Evolutionary conservation across 352 stramenopile genomes (phyloP).

Genomic region (Globisporangium splendens): DNA sequence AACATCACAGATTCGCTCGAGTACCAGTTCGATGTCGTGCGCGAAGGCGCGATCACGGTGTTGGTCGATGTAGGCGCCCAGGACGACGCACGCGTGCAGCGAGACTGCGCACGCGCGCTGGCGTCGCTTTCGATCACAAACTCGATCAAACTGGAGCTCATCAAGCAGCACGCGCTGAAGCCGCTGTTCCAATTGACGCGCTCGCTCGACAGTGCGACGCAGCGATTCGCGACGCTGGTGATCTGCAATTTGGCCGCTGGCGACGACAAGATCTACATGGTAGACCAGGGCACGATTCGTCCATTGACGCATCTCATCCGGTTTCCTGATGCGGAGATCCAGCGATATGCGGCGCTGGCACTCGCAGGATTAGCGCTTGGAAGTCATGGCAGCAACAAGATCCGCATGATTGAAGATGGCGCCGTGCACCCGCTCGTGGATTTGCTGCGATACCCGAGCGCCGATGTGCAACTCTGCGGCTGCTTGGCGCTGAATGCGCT

Average conservation of each 20-base stretch:
- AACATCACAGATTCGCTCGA: slow-evolving; percentile 91
- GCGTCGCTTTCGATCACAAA: slow-evolving; percentile 89
- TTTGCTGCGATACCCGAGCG: slow-evolving; percentile 92
- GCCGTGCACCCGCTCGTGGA: slow-evolving; percentile 91
- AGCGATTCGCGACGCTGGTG: slow-evolving; percentile 93
- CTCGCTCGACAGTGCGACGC: slow-evolving; percentile 89
- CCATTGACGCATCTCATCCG: slow-evolving; percentile 92
- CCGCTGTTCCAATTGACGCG: slow-evolving; percentile 93
- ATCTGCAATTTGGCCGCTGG: slow-evolving; percentile 90
- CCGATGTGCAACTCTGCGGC: slow-evolving; percentile 91
- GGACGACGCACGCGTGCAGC: slow-evolving; percentile 91
- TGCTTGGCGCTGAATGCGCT: slow-evolving; percentile 91
- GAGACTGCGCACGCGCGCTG: slow-evolving; percentile 89
- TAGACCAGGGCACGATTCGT: slow-evolving; percentile 90
- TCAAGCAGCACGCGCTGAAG: slow-evolving; percentile 77
- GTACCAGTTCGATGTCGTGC: slow-evolving; percentile 87
- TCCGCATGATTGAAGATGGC: slow-evolving; percentile 90
- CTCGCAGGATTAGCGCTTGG: slow-evolving; percentile 91
- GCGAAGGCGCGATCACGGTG: slow-evolving; percentile 79
- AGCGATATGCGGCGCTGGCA: slow-evolving; percentile 92
- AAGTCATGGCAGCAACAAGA: slow-evolving; percentile 90
- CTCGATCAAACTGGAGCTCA: slow-evolving; percentile 79
- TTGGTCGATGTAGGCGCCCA: slow-evolving; percentile 69
- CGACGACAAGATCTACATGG: slow-evolving; percentile 86
- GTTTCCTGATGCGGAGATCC: slow-evolving; percentile 95